Base-by-base conservation (phyloP, 1,284 basidiomycete genomes). In the Trichosporon faecale region DNA sequence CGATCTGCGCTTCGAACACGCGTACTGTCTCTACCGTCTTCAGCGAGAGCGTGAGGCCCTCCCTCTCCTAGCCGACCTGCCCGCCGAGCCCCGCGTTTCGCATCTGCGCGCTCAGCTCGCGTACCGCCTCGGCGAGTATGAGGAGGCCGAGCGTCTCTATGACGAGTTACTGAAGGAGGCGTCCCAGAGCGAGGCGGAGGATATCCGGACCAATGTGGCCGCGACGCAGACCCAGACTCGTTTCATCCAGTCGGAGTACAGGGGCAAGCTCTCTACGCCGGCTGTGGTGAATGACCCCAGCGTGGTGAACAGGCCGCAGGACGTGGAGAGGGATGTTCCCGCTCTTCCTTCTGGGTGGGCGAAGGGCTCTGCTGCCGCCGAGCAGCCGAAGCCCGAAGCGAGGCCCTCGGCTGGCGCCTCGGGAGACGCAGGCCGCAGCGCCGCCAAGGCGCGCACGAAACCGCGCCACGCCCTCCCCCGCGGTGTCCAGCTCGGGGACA, bases 71-170 rank as follows among this genome's bases (percentile, higher is more conserved):
- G 79, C 85, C 1, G 81, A 77, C 60, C 83, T 90, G 70, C 80
- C 83, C 25, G 86, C 87, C 68, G 87, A 88, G 68, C 85, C 91
- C 74, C 90, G 89, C n/a, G 86, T 89, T 40, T 77, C 88, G 61
- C 92, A 94, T 83, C 85, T 95, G 14, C 90, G 93, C 79, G 93
- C 93, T 29, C 93, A 95, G 80, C 84, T 94, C 80, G 92, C 92
- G 80, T 95, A 94, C 84, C 88, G 93, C 66, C 86, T 90, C 77
- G 91, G 91, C 31, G 86, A 87, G 18, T 95, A 92, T 81, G 86
- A 90, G 73, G 81, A 84, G 12, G 90, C 91, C 11, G 88, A 90
- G 73, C 88, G 91, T 67, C 80, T 93, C 49, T 95, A 94, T 82
- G 91, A 89, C 73, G 88, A 90, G 63, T 85, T 95, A 0, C 86